Base-by-base conservation (phyloP, 768 basidiomycete genomes). In the Chalciporus piperatus region DNA sequence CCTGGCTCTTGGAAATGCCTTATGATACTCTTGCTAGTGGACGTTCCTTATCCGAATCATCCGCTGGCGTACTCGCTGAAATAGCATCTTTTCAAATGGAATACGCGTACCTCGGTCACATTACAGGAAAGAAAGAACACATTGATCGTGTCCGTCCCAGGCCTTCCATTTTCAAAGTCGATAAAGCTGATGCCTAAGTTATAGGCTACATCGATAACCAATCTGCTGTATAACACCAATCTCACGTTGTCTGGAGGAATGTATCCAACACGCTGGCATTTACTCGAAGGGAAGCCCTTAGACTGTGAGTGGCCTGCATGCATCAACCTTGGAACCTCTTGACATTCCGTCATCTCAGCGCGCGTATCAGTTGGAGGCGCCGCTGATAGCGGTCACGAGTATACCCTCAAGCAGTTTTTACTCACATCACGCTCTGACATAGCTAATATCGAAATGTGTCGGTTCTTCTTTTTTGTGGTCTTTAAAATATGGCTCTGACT, bases 1-100 rank as follows among this genome's bases (percentile, higher is more conserved):
- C 2, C 27, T 10, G 13, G 1, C 38, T 33, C 4, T 1, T 6
- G 6, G 3, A 14, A 16, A 6, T 20, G 17, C n/a, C 19, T 38
- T n/a, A 53, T 50, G 27, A 54, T 45, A 4, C 39, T 10, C 17
- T 17, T 4, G 43, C 37, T 4, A 58, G 55, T 17, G 52, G 8
- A 33, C 33, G n/a, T 7, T 40, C 23, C 1, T 40, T 13, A 6
- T 3, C 50, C 4, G 74, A 76, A 0, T 53, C 66, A 0, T 69
- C 71, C 45, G 63, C 74, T 13, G 77, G 76, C 12, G 61, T 75
- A 10, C 67, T 88, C n/a, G 89, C 93, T 0, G 93, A 97, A 67
- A 83, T 92, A 38, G 89, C 83, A 4, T 89, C 81, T 40, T 74
- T 88, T 49, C 91, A 94, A 63, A 65, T 96, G 45, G 94, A 96